Evolutionary conservation across 768 basidiomycete genomes (phyloP).

Genomic region (Naganishia vishniacii): DNA sequence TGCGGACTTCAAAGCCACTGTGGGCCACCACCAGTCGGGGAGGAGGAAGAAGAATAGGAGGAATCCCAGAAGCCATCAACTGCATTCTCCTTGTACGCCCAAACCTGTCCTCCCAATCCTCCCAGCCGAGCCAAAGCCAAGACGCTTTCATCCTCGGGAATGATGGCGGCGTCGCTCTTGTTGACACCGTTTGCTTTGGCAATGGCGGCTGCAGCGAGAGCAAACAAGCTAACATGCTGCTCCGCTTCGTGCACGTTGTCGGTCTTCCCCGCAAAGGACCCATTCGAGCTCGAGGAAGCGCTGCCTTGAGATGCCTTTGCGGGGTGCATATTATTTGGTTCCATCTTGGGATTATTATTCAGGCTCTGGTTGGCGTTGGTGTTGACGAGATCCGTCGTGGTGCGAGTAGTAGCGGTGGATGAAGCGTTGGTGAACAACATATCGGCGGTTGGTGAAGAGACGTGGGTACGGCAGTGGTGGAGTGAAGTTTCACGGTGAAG

Average conservation of each 20-base stretch:
- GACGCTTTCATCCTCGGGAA: conserved; percentile 24
- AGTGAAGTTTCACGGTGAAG: too few species aligned
- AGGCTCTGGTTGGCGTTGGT: conserved; percentile 11
- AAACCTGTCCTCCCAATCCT: conserved; percentile 41
- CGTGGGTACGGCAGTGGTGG: background rate
- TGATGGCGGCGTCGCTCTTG: background rate
- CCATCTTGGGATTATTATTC: conserved; percentile 9
- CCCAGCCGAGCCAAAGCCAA: conserved; percentile 43
- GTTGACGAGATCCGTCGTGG: background rate
- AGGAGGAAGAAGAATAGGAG: conserved; percentile 16
- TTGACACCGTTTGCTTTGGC: background rate
- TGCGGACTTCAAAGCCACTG: conserved; percentile 48
- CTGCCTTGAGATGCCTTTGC: background rate
- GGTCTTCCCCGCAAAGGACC: conserved; percentile 8
- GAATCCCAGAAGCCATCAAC: background rate
- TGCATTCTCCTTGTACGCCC: conserved; percentile 34
- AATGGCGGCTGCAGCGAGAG: conserved; percentile 9
- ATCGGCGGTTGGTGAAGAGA: background rate
- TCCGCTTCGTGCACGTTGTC: background rate
- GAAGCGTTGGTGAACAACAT: conserved; percentile 2
- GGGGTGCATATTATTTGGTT: conserved; percentile 16
- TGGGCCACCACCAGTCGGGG: conserved; percentile 41
- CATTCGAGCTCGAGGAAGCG: background rate
- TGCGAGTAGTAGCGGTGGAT: background rate
- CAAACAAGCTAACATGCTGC: conserved; percentile 2